Conservation (phyloP, 805 yeast genomes). For the Wickerhamiella galacta region DNA sequence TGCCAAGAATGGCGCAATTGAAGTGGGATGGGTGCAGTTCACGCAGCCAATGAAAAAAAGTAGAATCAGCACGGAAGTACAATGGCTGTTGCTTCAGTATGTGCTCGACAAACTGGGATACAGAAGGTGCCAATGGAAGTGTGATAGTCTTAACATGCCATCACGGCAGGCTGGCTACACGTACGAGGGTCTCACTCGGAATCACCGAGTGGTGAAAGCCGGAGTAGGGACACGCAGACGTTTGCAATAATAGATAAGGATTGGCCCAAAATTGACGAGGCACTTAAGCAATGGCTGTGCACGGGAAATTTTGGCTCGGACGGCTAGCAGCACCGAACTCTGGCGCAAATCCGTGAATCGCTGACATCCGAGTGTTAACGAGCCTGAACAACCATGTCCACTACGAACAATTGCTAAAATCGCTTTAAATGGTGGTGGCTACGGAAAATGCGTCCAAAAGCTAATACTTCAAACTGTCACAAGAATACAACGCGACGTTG, state of each 20-base stretch:
- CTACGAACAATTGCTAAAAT: too few relatives aligned
- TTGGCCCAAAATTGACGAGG: constrained; percentile 16
- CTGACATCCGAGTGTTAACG: too few relatives aligned
- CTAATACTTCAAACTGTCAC: too few relatives aligned
- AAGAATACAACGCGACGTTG: too few relatives aligned
- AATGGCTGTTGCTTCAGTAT: constrained; percentile 18
- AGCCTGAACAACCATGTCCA: too few relatives aligned
- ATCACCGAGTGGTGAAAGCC: constrained; percentile 18
- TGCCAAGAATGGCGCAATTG: constrained; percentile 17
- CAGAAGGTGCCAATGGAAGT: constrained; percentile 24
- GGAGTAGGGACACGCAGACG: constrained; percentile 22
- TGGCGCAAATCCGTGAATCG: constrained; percentile 3
- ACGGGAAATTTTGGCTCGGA: constrained; percentile 15
- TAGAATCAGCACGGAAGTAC: constrained; percentile 21
- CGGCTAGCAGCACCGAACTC: constrained; percentile 17
- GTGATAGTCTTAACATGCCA: constrained; percentile 19
- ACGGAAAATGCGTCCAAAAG: too few relatives aligned
- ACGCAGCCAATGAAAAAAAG: constrained; percentile 15
- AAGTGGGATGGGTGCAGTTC: constrained; percentile 20
- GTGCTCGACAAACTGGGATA: constrained; percentile 19
- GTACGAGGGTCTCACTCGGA: constrained; percentile 21
- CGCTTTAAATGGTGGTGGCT: too few relatives aligned
- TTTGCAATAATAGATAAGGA: constrained; percentile 20
- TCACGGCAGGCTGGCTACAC: constrained; percentile 22
- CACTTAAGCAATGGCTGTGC: constrained; percentile 18